Evolutionary conservation across 2,329 filamentous ascomycete genomes (phyloP).

Genomic region (Metarhizium rileyi): DNA sequence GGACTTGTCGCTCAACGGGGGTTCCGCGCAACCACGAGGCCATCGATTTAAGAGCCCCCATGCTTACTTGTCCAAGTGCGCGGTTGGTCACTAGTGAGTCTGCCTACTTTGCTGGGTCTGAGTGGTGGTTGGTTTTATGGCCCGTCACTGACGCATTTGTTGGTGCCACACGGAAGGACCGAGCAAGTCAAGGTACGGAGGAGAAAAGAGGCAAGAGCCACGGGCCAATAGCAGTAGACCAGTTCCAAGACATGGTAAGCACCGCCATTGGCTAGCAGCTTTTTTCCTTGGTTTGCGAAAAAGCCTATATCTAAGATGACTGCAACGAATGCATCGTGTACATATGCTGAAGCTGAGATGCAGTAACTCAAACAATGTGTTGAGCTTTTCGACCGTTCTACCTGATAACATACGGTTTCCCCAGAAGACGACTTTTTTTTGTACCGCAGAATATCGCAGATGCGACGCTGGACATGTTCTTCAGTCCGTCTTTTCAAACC

Average conservation of each 20-base stretch:
- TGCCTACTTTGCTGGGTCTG: too few relatives aligned
- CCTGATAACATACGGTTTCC: not conserved
- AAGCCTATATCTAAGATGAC: too few relatives aligned
- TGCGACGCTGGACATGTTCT: conserved; percentile 8
- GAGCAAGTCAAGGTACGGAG: not conserved
- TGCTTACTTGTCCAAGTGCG: too few relatives aligned
- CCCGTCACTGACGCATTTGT: too few relatives aligned
- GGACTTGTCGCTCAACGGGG: too few relatives aligned
- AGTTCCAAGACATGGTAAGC: conserved; percentile 3
- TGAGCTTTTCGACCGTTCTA: not conserved
- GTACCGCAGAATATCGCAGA: conserved; percentile 6
- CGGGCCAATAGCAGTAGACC: conserved; percentile 4
- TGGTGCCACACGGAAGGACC: too few relatives aligned
- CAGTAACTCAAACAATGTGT: not conserved
- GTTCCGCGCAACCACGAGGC: too few relatives aligned
- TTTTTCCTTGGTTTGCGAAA: conserved; percentile 5
- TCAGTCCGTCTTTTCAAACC: not conserved
- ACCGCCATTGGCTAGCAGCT: conserved; percentile 2
- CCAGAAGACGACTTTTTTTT: not conserved
- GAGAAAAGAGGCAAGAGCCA: not conserved
- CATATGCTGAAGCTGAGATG: not conserved
- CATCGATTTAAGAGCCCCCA: too few relatives aligned
- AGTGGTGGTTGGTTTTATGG: too few relatives aligned
- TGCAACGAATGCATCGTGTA: not conserved
- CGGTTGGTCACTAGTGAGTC: too few relatives aligned